Conservation (phyloP, 2,329 filamentous ascomycete genomes). For the Fusarium algeriense region DNA sequence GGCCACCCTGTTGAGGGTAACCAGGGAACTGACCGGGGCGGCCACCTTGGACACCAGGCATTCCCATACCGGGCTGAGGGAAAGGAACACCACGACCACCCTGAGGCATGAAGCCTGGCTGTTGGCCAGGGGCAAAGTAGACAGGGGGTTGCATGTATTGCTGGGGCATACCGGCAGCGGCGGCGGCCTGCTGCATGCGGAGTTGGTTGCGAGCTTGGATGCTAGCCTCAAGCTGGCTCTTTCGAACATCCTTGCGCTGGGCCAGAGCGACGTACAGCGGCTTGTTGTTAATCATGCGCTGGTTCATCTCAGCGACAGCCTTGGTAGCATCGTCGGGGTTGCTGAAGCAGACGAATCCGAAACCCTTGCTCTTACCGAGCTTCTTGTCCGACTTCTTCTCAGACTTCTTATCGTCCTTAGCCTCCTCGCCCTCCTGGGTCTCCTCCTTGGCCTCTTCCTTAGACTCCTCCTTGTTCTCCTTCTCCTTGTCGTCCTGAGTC, state of each 20-base stretch:
- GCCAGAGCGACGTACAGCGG: conserved; percentile 97
- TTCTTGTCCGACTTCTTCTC: conserved; percentile 70
- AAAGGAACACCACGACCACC: conserved; percentile 76
- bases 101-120: conserved; percentile 76
- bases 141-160: conserved; percentile 90
- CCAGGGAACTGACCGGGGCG: conserved; percentile 89
- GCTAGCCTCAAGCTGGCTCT: conserved; percentile 98
- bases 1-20: conserved; percentile 88
- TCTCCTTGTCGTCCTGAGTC: conserved; percentile 60
- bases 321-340: conserved; percentile 99
- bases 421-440: conserved; percentile 61
- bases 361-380: conserved; percentile 99
- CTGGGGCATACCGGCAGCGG: conserved; percentile 88
- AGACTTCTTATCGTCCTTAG: conserved; percentile 68
- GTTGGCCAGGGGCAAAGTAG: conserved; percentile 89
- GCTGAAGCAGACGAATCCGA: conserved; percentile 99
- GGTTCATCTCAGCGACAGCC: conserved; percentile 99
- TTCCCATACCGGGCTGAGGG: conserved; percentile 72
- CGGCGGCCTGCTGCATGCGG: conserved; percentile 96
- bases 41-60: conserved; percentile 80
- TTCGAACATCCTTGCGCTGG: conserved; percentile 99
- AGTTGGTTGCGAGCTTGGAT: conserved; percentile 99
- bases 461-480: conserved; percentile 60
- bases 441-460: conserved; percentile 65
- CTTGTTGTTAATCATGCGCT: conserved; percentile 98